Evolutionary conservation across 805 yeast species (phyloP), one percentile per base, ranked within the genome.

Genomic region (Sugiyamaella boreocaroliniensis): DNA sequence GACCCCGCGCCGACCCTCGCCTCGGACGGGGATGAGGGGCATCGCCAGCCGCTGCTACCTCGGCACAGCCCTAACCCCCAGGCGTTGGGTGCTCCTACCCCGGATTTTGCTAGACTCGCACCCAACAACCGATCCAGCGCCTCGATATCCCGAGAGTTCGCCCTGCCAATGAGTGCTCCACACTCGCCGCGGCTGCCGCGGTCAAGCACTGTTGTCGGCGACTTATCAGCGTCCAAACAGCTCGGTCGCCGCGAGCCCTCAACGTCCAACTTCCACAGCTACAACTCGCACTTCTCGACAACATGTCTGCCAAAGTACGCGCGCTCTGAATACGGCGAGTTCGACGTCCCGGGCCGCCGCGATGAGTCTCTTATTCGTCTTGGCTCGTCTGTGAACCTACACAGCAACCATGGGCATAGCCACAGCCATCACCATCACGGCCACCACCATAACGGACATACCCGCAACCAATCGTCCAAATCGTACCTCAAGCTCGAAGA

Each of bases 401-500:
- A 22, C 26, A 22, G 26, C 37, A 4, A 32, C 4, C n/a, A 11
- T 32, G 37, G 37, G 11, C 42, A 12, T 18, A 22, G 4, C 26
- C 12, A 18, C 42, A 22, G 9, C 15, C 29, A 16, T 14, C 15
- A 16, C 32, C 12, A 14, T 44, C 20, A 45, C 29, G 48, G 22
- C 41, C 48, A 16, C 12, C 41, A 9, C 9, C 26, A 20, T n/a
- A n/a, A n/a, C 45, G 20, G 43, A 15, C 50, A 12, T 14, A 29
- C 14, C 29, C 37, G 50, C 12, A 15, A 34, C 20, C 48, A 40
- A 16, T 19, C 32, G 19, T 45, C 53, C 29, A 40, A 20, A 9
- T 50, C 53, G 20, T 50, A 19, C 29, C 10, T 34, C 32, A 15
- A 40, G 19, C 42, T 48, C 40, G 61, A 61, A 41, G 51, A 53